Evolutionary conservation across 768 basidiomycete genomes (phyloP).

Genomic region (Ramaria sp.): DNA sequence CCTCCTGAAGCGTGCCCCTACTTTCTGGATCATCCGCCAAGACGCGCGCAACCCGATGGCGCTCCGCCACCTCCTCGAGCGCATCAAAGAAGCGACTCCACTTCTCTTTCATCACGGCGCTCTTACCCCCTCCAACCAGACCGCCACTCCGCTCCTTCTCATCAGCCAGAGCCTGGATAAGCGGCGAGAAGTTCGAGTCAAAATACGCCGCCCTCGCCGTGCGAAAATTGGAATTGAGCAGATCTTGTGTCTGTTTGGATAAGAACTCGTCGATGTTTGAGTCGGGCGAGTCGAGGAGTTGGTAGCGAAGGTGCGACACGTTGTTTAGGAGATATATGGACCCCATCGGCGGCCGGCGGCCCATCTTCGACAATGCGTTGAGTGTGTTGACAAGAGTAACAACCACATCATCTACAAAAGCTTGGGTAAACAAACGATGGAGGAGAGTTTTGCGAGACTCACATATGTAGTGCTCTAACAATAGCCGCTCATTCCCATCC

Average conservation of each 20-base stretch:
- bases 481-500: slow-evolving; percentile 36
- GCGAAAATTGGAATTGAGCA: slow-evolving; percentile 59
- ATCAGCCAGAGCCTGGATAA: slow-evolving; percentile 52
- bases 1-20: slow-evolving; percentile 51
- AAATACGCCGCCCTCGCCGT: slow-evolving; percentile 80
- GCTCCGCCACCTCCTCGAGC: slow-evolving; percentile 67
- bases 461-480: slow-evolving; percentile 74
- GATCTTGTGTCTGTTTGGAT: slow-evolving; percentile 49
- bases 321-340: slow-evolving; percentile 79
- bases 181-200: slow-evolving; percentile 69
- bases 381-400: slow-evolving; percentile 50
- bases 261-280: slow-evolving; percentile 38
- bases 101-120: slow-evolving; percentile 61
- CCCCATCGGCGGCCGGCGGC: slow-evolving; percentile 44
- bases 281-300: slow-evolving; percentile 45
- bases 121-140: slow-evolving; percentile 33
- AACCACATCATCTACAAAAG: slow-evolving; percentile 56
- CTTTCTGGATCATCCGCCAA: slow-evolving; percentile 60
- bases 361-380: slow-evolving; percentile 44
- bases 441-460: slow-evolving; percentile 18
- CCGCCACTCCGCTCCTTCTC: slow-evolving; percentile 34
- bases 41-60: slow-evolving; percentile 58
- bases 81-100: slow-evolving; percentile 74
- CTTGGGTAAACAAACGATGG: not conserved
- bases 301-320: slow-evolving; percentile 53